Evolutionary conservation across 192 early-diverging fungal genomes (phyloP), one percentile per base, ranked within the genome.

Genomic region (Geranomyces variabilis): DNA sequence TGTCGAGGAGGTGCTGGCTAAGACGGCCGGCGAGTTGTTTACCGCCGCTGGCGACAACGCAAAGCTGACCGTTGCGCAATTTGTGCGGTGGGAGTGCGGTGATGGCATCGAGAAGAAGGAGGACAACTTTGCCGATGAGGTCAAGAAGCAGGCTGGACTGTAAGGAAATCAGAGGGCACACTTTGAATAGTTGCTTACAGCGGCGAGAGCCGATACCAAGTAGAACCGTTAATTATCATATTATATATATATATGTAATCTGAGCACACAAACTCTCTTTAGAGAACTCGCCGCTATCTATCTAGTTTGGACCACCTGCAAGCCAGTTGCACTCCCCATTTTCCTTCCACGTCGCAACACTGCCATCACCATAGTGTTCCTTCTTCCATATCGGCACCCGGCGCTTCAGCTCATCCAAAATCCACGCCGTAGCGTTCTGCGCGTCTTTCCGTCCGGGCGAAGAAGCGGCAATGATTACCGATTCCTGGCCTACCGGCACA

Each of bases 341-440:
- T 45, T 76, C 84, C 70, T 92, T 93, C 92, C 92, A 93, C 3
- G 5, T 7, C 36, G 36, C 36, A 22, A 29, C 83, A 28, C 87
- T 87, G 1, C 93, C 96, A 69, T 93, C 93, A 13, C 83, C 83
- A 68, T 96, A 92, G 1, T 91, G 69, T 75, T 98, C 96, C 74
- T 92, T 93, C 71, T 98, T 98, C 96, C 96, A 98, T 44, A 98
- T 93, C 3, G 94, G 94, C 61, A 91, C 86, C 21, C 84, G 77
- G 0, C 76, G 86, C 76, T 98, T 98, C n/a, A 98, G 81, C 59
- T 93, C 86, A 63, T 98, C 90, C 59, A 98, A 93, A 48, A 98
- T 79, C 81, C 87, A 96, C 44, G 86, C 88, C 0, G 89, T 84
- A 1, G 93, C 90, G 29, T 83, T 81, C 29, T 96, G 78, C 0